phyloP scores from a whole-genome alignment of 2,329 filamentous ascomycete species.

The Beauveria bassiana region DNA sequence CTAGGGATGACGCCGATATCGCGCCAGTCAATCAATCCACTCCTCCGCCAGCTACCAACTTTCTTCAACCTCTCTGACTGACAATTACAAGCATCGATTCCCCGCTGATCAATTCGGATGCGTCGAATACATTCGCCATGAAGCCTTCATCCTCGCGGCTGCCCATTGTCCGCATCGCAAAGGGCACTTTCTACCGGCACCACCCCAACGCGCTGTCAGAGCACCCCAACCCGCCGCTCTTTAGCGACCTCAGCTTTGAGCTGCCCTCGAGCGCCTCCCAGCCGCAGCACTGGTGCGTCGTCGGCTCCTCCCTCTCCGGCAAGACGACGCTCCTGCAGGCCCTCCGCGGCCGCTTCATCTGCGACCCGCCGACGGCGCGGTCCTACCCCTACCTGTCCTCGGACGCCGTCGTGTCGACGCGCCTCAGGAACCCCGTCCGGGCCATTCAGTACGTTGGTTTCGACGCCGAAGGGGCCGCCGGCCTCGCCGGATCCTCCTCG shows the following conservation, averaged over 20 bases:
- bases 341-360: slow-evolving; percentile 67
- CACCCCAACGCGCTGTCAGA: slow-evolving; percentile 50
- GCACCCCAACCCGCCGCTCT: slow-evolving; percentile 62
- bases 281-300: slow-evolving; percentile 69
- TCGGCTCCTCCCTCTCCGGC: slow-evolving; percentile 70
- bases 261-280: slow-evolving; percentile 49
- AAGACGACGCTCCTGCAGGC: slow-evolving; percentile 79
- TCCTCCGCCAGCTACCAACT: neutral
- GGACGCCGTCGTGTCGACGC: slow-evolving; percentile 42
- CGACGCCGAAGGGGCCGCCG: slow-evolving; percentile 56
- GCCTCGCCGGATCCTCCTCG: slow-evolving; percentile 42
- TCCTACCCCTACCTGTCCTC: slow-evolving; percentile 71
- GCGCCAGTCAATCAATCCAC: neutral
- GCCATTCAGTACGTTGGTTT: slow-evolving; percentile 91
- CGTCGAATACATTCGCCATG: slow-evolving; percentile 20
- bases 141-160: slow-evolving; percentile 33
- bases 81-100: neutral
- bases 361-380: slow-evolving; percentile 65
- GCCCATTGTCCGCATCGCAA: slow-evolving; percentile 63
- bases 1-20: neutral
- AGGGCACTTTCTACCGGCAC: slow-evolving; percentile 76
- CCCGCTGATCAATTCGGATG: slow-evolving; percentile 16
- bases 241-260: slow-evolving; percentile 61
- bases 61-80: neutral
- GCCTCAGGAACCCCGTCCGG: slow-evolving; percentile 50